A percentile compares a stretch with the other conserved stretches of the same genome.
Conservation (phyloP, 768 basidiomycete genomes). For the Crepidotus variabilis region DNA sequence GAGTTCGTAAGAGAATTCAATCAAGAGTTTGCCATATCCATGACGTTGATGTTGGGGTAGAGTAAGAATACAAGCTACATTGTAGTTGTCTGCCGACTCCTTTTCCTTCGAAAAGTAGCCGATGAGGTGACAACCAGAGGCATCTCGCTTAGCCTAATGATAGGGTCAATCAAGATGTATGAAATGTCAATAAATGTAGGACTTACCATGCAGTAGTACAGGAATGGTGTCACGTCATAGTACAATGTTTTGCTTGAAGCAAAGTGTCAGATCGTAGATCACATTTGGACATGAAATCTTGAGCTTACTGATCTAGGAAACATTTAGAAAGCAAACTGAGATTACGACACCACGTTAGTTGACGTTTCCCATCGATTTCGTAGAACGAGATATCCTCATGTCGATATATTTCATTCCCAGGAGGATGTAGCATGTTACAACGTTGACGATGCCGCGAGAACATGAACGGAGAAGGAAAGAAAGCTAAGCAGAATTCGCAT, state of each 20-base stretch:
- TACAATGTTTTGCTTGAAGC: conserved; percentile 87
- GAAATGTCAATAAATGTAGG: not conserved
- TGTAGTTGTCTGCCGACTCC: conserved; percentile 96
- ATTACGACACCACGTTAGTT: conserved; percentile 95
- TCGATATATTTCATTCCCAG: conserved; percentile 99
- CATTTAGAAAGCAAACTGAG: conserved; percentile 95
- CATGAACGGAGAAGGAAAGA: conserved; percentile 89
- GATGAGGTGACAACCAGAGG: conserved; percentile 87
- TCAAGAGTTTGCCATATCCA: conserved; percentile 92
- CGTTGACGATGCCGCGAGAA: conserved; percentile 86
- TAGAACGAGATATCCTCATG: conserved; percentile 97
- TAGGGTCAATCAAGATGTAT: conserved; percentile 8
- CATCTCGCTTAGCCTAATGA: conserved; percentile 74
- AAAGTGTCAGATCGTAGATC: conserved; percentile 20
- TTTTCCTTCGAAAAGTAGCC: conserved; percentile 99
- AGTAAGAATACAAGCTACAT: conserved; percentile 98
- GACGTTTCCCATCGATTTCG: conserved; percentile 96
- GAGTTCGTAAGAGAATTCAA: conserved; percentile 97
- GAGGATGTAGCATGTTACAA: conserved; percentile 90
- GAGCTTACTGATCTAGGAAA: conserved; percentile 92
- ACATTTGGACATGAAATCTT: conserved; percentile 7
- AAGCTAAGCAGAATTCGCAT: conserved; percentile 97
- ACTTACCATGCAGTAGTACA: conserved; percentile 98
- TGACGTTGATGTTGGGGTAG: conserved; percentile 96
- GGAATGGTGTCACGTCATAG: conserved; percentile 99